A percentile compares a stretch with the other conserved stretches of the same genome.
These are phyloP conservation scores for Xylaria sp. DNA, from an alignment of 495 filamentous ascomycete species.

Conservation along the genomic window DNA sequence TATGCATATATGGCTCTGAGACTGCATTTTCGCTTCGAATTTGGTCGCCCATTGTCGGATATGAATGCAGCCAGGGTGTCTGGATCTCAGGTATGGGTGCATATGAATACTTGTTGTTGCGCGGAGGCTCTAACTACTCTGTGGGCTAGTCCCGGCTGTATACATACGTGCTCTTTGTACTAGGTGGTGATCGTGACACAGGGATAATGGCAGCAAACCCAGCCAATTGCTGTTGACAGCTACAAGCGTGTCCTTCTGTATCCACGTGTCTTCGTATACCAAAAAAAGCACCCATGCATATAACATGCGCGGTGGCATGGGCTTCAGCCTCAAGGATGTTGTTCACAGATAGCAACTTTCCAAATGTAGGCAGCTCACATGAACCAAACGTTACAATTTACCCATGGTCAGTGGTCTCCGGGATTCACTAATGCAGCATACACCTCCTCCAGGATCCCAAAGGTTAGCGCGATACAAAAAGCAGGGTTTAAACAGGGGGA, in stretches of 20 bases:
- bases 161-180: no score
- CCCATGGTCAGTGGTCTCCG: neutral
- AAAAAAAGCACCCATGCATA: no score
- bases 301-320: no score
- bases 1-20: no score
- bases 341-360: conserved; percentile 1
- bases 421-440: conserved; percentile 5
- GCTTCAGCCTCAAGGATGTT: conserved; percentile 12
- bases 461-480: no score
- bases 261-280: neutral
- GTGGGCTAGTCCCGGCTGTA: no score
- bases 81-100: no score
- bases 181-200: no score
- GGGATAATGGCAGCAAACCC: neutral
- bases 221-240: neutral
- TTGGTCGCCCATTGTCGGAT: neutral
- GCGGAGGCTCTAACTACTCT: no score
- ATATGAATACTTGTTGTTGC: no score
- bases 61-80: neutral
- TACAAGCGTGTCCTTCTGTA: neutral
- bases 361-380: conserved; percentile 14
- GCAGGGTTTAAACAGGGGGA: no score
- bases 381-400: conserved; percentile 26
- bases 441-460: no score
- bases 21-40: neutral